Evolutionary conservation across 1,284 basidiomycete species (phyloP).

Genomic region (Fomitiporia mediterranea): DNA sequence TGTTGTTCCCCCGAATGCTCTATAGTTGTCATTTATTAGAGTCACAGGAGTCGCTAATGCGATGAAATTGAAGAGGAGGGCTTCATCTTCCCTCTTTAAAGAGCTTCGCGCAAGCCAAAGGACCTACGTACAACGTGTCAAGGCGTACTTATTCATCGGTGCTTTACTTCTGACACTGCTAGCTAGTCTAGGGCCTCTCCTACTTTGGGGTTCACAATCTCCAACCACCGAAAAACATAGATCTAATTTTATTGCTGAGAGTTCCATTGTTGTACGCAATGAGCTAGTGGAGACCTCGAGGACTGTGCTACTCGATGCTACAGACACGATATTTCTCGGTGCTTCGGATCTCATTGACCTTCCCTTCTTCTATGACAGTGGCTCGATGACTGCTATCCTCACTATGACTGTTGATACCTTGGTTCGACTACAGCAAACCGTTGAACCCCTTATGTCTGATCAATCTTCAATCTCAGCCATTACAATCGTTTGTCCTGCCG

Average conservation of each 20-base stretch:
- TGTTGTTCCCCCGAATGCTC: neutral
- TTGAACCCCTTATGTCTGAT: conserved; percentile 14
- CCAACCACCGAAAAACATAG: neutral
- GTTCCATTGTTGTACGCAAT: neutral
- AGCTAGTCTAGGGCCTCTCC: neutral
- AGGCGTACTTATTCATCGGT: neutral
- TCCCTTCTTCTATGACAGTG: conserved; percentile 16
- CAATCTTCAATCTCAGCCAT: conserved; percentile 15
- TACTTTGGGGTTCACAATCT: neutral
- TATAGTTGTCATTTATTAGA: neutral
- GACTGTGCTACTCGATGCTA: neutral
- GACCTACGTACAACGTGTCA: neutral
- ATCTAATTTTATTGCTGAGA: neutral
- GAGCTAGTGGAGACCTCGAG: neutral
- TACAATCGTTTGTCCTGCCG: conserved; percentile 6
- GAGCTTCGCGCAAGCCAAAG: neutral
- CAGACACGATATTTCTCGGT: neutral
- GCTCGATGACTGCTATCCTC: conserved; percentile 14
- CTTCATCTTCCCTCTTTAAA: neutral
- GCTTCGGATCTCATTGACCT: conserved; percentile 9
- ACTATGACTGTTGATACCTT: conserved; percentile 3
- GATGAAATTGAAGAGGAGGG: neutral
- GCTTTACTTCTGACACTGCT: neutral
- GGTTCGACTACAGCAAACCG: neutral
- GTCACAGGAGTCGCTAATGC: neutral